Evolutionary conservation across 495 filamentous ascomycete species (phyloP), one percentile per base, ranked within the genome.

Genomic region (Aspergillus cristatus): DNA sequence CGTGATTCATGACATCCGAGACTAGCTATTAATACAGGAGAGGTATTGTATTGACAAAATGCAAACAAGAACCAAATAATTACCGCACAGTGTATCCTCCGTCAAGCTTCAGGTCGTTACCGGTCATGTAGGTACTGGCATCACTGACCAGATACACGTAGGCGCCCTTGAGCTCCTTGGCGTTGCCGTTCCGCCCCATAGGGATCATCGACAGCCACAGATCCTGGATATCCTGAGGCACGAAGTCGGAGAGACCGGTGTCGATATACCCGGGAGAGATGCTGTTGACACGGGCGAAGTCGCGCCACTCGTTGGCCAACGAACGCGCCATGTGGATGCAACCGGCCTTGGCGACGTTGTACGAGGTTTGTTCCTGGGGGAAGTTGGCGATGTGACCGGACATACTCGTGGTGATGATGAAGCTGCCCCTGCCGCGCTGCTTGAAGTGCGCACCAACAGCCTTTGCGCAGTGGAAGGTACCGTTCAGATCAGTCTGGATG

Each of bases 91-190:
- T 53, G 50, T 68, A 72, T 14, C 67, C 69, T 16, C 86, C 87
- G 55, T 94, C 86, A 43, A 90, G 77, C 28, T 79, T 50, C 32
- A 94, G 61, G 62, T 93, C 85, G 6, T 63, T 65, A 6, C 86
- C 90, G 1, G 86, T 97, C 13, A 80, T 95, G 60, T 89, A 95
- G 28, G 79, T 79, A 56, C 76, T 78, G 6, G 84, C 84, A 60
- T 90, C 82, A 46, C 71, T 78, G 42, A 70, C 67, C 43, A 90
- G 56, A 54, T 87, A 90, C 6, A 87, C 78, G 56, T 87, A 90
- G 4, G 81, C 82, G 4, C 79, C 84, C 75, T 90, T 90, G 26
- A 90, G 55, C 72, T 90, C 84, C 70, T 86, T 84, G 0, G 83
- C 81, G 17, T 82, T 62, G 22, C 82, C 84, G 33, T 82, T 67